Percentiles rank a stretch among this genome's conserved stretches.
These are phyloP conservation scores for Calycina marina DNA, from an alignment of 2,329 filamentous ascomycete species.

Conservation along the genomic window DNA sequence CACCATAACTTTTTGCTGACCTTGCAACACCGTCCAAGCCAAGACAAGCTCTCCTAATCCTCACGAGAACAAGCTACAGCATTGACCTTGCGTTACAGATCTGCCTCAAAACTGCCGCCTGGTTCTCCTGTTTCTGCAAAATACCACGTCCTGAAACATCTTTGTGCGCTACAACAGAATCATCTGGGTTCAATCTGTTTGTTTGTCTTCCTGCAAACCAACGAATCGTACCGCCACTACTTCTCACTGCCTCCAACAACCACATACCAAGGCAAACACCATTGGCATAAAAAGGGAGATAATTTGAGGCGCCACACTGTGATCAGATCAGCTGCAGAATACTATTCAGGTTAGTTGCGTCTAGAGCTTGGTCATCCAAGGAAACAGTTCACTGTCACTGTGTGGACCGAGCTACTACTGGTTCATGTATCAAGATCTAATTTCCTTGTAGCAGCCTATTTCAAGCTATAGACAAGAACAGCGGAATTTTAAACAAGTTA, in stretches of 20 bases:
- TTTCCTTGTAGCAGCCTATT: conserved; percentile 15
- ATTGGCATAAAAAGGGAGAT: too few species aligned
- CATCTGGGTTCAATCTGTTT: background rate
- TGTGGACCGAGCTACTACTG: background rate
- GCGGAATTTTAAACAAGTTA: conserved; percentile 4
- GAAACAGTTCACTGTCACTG: too few species aligned
- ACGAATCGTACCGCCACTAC: conserved; percentile 1
- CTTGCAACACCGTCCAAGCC: too few species aligned
- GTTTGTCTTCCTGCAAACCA: background rate
- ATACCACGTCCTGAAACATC: conserved; percentile 8
- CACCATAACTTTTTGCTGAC: too few species aligned
- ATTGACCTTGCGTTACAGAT: conserved; percentile 21
- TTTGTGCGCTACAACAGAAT: conserved; percentile 2
- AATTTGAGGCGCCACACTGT: conserved; percentile 8
- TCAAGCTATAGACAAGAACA: conserved; percentile 9
- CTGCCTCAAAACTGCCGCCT: conserved; percentile 26
- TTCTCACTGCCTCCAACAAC: conserved; percentile 5
- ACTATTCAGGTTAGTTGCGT: too few species aligned
- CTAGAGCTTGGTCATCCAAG: too few species aligned
- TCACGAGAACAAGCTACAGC: too few species aligned
- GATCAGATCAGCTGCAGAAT: background rate
- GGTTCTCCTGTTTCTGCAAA: too few species aligned
- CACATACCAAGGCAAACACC: too few species aligned
- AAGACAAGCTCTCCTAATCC: too few species aligned
- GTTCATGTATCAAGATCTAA: conserved; percentile 16